Base-by-base conservation (phyloP, 495 filamentous ascomycete species). In the Annulohypoxylon maeteangense region DNA sequence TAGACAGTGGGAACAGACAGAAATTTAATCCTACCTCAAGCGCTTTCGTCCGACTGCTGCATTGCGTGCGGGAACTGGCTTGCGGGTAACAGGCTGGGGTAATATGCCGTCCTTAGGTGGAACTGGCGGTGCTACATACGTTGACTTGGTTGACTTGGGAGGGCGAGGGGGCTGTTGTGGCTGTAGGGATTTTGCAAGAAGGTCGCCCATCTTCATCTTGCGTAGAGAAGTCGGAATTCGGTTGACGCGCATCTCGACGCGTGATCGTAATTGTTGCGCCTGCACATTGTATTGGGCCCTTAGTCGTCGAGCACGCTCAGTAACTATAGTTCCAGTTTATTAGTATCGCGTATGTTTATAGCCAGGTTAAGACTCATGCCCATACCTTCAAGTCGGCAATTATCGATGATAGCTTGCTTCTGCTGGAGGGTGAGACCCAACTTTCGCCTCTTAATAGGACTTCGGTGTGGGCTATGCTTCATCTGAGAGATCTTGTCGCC, bases 211-310 rank as follows among this genome's bases (percentile, higher is more conserved):
- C 47, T 87, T 97, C 31, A 86, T 87, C 73, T 90, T 91, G 60
- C 95, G 90, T 64, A 97, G 80, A 12, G 89, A 87, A 40, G 87
- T 84, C 7, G 95, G 95, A 48, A 99, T 94, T 48, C 95, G 92
- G 76, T 98, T 97, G 79, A 99, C 86, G 77, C 95, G 92, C 79
- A 97, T 91, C 82, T 98, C 95, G 29, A 99, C 90, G 42, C 95
- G 91, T 50, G 93, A 89, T 44, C 90, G 87, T 11, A 98, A 86
- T 66, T 91, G 91, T 76, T 93, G 90, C 11, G 93, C 90, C 79
- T 97, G 94, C 34, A 96, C 84, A 32, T 90, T 90, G 82, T 96
- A 97, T 79, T 96, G 94, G 3, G 94, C 90, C 68, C 94, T 91
- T 25, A 98, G 88, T 79, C 95, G 96, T 59, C 95, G 88, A 36